These are phyloP conservation scores for Sabuloglossum arenarium DNA, from an alignment of 495 filamentous ascomycete species.

Conservation along the genomic window DNA sequence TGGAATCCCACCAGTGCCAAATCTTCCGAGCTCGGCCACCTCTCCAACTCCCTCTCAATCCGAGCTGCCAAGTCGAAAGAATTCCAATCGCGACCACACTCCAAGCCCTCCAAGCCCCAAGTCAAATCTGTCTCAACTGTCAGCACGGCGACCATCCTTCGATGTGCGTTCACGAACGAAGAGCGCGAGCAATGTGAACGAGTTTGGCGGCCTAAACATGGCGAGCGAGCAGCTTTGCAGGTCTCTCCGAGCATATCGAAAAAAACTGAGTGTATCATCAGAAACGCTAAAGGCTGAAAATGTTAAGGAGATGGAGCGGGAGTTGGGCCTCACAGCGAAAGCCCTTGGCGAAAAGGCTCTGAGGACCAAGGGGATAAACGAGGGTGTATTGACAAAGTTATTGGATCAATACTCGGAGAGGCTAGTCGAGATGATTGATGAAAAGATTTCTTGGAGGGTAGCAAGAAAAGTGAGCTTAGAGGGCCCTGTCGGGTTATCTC, in stretches of 20 bases:
- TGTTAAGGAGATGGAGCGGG: constrained; percentile 55
- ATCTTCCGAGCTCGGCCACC: not conserved
- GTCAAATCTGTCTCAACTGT: constrained; percentile 9
- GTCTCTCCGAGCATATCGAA: constrained; percentile 60
- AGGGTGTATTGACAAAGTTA: constrained; percentile 36
- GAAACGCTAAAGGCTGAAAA: constrained; percentile 36
- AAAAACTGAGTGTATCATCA: constrained; percentile 45
- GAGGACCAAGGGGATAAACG: constrained; percentile 24
- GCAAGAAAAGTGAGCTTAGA: not conserved
- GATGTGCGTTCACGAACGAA: constrained; percentile 34
- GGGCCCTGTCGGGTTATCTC: not conserved
- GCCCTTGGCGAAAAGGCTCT: constrained; percentile 40
- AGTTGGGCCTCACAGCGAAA: constrained; percentile 53
- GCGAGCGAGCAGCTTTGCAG: constrained; percentile 66
- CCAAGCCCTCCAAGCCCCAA: constrained; percentile 26
- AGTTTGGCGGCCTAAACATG: constrained; percentile 42
- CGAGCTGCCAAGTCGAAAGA: not conserved
- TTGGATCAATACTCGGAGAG: constrained; percentile 54
- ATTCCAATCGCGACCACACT: not conserved
- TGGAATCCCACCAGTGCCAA: not conserved
- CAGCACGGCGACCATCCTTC: constrained; percentile 32
- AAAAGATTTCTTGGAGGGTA: constrained; percentile 27
- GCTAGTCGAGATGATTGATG: constrained; percentile 47
- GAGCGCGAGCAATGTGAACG: constrained; percentile 22
- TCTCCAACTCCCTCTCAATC: not conserved